A percentile compares a stretch with the other conserved stretches of the same genome.
phyloP scores from a whole-genome alignment of 2,329 filamentous ascomycete species.

The Rhinocladiella similis region DNA sequence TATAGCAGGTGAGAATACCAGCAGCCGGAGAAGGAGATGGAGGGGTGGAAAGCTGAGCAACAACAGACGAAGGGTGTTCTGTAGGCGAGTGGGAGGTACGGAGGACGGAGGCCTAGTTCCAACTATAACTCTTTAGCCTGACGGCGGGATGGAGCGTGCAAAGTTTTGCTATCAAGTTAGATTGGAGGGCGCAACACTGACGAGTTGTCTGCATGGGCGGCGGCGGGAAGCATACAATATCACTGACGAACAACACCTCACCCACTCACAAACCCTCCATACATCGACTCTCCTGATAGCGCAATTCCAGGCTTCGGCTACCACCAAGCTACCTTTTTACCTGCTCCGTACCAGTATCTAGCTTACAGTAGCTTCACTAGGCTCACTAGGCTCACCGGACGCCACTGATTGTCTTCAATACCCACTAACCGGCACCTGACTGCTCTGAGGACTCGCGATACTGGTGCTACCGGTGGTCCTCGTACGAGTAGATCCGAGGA shows the following conservation, averaged over 20 bases:
- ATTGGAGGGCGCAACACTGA: slow-evolving; percentile 4
- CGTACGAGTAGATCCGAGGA: no score
- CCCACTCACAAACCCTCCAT: neutral
- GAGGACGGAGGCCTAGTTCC: neutral
- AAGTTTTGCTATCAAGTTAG: slow-evolving; percentile 25
- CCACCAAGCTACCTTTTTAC: no score
- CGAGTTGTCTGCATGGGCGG: no score
- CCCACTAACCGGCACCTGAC: neutral
- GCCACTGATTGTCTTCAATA: neutral
- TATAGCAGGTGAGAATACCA: slow-evolving; percentile 9
- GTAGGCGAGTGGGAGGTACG: no score
- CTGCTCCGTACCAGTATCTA: no score
- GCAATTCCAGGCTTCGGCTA: neutral
- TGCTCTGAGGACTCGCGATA: no score
- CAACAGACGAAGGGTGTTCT: neutral
- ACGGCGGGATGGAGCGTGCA: slow-evolving; percentile 17
- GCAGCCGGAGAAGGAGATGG: neutral
- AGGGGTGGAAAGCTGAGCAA: slow-evolving; percentile 3
- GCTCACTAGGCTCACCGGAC: neutral
- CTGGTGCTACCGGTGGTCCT: neutral
- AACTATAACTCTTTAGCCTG: neutral
- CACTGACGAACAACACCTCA: no score
- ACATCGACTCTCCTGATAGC: neutral
- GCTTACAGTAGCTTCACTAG: no score
- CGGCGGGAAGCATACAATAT: neutral